Evolutionary conservation across 1,284 basidiomycete species (phyloP), one percentile per base, ranked within the genome.

Genomic region (Moesziomyces antarcticus): DNA sequence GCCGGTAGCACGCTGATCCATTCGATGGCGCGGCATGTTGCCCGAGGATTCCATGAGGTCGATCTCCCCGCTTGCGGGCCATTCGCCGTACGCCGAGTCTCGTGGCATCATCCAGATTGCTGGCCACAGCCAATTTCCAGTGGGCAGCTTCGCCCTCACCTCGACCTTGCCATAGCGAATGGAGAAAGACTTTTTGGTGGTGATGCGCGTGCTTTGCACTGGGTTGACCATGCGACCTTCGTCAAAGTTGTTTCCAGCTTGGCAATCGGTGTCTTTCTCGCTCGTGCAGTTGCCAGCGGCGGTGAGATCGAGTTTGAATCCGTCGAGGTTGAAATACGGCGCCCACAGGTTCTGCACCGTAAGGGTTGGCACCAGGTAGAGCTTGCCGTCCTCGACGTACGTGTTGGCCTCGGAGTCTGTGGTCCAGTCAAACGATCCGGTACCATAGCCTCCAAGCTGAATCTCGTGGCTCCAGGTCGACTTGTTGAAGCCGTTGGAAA

Each of bases 381-480:
- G 88, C 62, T 88, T 87, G 41, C 90, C 90, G 81, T 94, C 87
- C 56, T 89, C 86, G 64, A 94, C 65, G 84, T 90, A 94, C 9
- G 92, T 92, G 82, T 94, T 94, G 81, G 91, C 91, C 40, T 87
- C 77, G 2, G 89, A 90, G n/a, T 85, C 86, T 1, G 93, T 94
- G 5, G 92, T 90, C 92, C 93, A 94, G 79, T 93, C 90, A 75
- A 94, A 94, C 78, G 93, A 90, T 37, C 91, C 91, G 73, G 92
- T 93, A 85, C 92, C 92, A 82, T 91, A 94, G 3, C 93, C 93
- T 64, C 92, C 91, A 85, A 93, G 88, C 73, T 92, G 90, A 24
- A 93, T 88, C 82, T 94, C 92, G 40, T 89, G 88, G 70, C 88
- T 87, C 89, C 92, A 94, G 21, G 88, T 89, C 49, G 87, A 88